phyloP scores from a whole-genome alignment of 225 moss, liverwort and hornwort genomes.

The Straminergon stramineum region DNA sequence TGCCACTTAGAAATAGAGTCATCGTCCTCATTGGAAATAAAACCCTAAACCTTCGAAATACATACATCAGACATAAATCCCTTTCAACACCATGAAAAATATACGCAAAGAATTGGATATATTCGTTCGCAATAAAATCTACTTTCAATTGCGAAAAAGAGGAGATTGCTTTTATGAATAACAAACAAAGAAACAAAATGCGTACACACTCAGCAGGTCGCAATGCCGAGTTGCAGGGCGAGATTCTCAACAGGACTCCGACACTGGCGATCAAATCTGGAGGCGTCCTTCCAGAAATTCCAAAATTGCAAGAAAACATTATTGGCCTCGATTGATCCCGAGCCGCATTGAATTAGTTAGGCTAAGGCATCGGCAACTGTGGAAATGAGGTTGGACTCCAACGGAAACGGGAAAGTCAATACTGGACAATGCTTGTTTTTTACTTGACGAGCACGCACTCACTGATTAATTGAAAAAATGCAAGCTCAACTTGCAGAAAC shows the following conservation, averaged over 20 bases:
- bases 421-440: background rate
- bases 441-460: background rate
- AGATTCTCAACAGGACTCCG: background rate
- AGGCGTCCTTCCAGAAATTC: background rate
- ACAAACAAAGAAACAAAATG: background rate
- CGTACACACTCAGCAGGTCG: background rate
- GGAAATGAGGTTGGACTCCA: background rate
- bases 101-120: background rate
- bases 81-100: too few relatives aligned
- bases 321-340: background rate
- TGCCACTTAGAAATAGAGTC: background rate
- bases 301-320: background rate
- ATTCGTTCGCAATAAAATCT: background rate
- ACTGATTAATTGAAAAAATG: background rate
- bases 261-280: background rate
- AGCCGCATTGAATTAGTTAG: background rate
- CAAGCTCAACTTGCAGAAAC: background rate
- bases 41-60: background rate
- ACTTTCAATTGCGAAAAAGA: background rate
- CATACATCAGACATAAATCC: background rate
- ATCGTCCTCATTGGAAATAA: background rate
- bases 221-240: background rate
- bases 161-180: background rate
- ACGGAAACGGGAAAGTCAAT: background rate
- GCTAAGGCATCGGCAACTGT: background rate